phyloP scores from a whole-genome alignment of 2,329 filamentous ascomycete species.

The Talaromyces islandicus region DNA sequence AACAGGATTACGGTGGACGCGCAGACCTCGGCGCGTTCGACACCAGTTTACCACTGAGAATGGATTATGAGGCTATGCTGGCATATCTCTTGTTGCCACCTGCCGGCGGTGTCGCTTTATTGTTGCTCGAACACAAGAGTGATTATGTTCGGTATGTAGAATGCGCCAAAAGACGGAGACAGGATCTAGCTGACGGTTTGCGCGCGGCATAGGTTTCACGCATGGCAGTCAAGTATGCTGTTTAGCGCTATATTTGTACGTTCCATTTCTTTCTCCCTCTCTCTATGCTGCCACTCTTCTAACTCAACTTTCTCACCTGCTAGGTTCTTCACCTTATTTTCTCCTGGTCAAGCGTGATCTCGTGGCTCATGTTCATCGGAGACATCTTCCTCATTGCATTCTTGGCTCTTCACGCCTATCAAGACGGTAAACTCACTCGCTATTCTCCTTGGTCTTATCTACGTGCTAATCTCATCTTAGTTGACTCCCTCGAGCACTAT shows the following conservation, averaged over 20 bases:
- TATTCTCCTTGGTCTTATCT: background rate
- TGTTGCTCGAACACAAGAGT: conserved; percentile 87
- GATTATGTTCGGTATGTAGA: conserved; percentile 78
- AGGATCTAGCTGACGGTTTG: background rate
- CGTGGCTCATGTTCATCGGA: conserved; percentile 71
- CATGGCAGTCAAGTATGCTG: conserved; percentile 84
- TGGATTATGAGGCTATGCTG: conserved; percentile 85
- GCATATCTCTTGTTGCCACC: conserved; percentile 85
- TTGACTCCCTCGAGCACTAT: conserved; percentile 61
- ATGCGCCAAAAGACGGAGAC: background rate
- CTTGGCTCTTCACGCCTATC: conserved; percentile 72
- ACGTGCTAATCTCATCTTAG: conserved; percentile 27
- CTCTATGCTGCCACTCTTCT: background rate
- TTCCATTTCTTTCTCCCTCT: conserved; percentile 10
- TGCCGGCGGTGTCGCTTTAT: conserved; percentile 72
- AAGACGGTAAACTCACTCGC: conserved; percentile 55
- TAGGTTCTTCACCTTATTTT: conserved; percentile 79
- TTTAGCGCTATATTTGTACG: conserved; percentile 63
- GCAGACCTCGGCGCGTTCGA: conserved; percentile 74
- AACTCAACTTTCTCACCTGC: conserved; percentile 1
- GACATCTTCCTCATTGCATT: conserved; percentile 73
- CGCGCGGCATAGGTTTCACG: conserved; percentile 67
- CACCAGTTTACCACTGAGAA: conserved; percentile 76
- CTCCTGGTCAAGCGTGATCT: conserved; percentile 75
- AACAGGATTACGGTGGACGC: conserved; percentile 46